Base-by-base conservation (phyloP, 805 yeast species). In the Kodamaea laetipori region DNA sequence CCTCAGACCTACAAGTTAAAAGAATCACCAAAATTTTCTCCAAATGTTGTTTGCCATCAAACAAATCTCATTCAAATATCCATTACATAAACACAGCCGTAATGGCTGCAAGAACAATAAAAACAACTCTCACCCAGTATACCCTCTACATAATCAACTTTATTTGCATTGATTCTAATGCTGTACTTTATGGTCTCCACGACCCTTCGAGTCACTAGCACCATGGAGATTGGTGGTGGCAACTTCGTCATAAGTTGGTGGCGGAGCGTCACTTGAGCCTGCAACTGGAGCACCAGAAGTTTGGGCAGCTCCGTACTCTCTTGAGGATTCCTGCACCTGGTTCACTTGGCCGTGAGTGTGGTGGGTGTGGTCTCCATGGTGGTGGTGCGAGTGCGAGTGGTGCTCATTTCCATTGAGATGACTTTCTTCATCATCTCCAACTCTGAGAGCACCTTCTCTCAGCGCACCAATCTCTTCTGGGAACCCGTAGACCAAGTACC, bases 121-220 rank as follows among this genome's bases (percentile, higher is more conserved):
- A n/a, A n/a, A n/a, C n/a, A n/a, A n/a, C n/a, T n/a, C n/a, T n/a
- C n/a, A n/a, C n/a, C n/a, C n/a, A n/a, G n/a, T n/a, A n/a, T n/a
- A n/a, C n/a, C n/a, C n/a, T n/a, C n/a, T n/a, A n/a, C n/a, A n/a
- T n/a, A n/a, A n/a, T n/a, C n/a, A n/a, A n/a, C n/a, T n/a, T n/a
- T n/a, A n/a, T n/a, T n/a, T n/a, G n/a, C n/a, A n/a, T n/a, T n/a
- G n/a, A n/a, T n/a, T 13, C 36, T 52, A 55, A 39, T 52, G 50
- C 47, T 66, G 71, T 6, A 66, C 62, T 48, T 67, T 66, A 51
- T 65, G 58, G 47, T 65, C 71, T 3, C 53, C 54, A n/a, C 39
- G 32, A 16, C 13, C 15, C 42, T 55, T 55, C 9, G 35, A 11
- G 21, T 52, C 55, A 16, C 31, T n/a, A 12, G 6, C 21, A 32